phyloP scores from a whole-genome alignment of 2,329 filamentous ascomycete genomes.

The Aspergillus proliferans region DNA sequence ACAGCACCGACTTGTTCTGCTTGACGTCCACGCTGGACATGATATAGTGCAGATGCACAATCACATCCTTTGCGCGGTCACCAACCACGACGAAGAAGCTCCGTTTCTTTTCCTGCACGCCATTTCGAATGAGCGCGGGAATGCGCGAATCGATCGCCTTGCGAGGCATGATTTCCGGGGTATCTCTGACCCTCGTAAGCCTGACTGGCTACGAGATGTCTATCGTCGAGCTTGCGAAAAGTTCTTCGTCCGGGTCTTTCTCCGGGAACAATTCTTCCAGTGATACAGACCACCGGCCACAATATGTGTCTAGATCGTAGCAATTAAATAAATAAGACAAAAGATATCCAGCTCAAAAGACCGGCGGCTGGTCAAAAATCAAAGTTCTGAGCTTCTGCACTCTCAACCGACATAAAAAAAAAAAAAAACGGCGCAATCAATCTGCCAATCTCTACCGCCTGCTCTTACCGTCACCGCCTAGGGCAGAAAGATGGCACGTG shows the following conservation, averaged over 20 bases:
- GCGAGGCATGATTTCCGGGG: slow-evolving; percentile 31
- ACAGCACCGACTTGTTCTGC: slow-evolving; percentile 91
- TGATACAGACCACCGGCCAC: neutral
- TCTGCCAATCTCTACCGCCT: slow-evolving; percentile 23
- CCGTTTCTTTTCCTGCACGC: slow-evolving; percentile 87
- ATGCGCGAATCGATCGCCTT: slow-evolving; percentile 77
- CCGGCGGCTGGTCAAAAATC: neutral
- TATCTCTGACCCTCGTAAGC: slow-evolving; percentile 3
- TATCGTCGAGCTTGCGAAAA: neutral
- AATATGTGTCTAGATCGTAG: too few species aligned
- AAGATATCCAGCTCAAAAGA: neutral
- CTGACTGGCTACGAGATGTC: slow-evolving; percentile 14
- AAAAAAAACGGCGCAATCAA: slow-evolving; percentile 24
- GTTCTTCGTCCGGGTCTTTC: neutral
- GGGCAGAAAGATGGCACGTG: neutral
- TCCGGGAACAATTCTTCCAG: neutral
- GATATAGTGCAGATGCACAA: slow-evolving; percentile 90
- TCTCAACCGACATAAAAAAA: neutral
- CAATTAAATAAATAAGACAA: neutral
- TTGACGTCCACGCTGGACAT: slow-evolving; percentile 85
- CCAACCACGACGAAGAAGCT: slow-evolving; percentile 97
- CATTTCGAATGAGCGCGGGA: slow-evolving; percentile 84
- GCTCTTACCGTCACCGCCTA: slow-evolving; percentile 13
- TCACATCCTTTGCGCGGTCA: slow-evolving; percentile 90
- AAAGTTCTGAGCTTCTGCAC: neutral